These are phyloP conservation scores for Chimonanthus salicifolius DNA, from an alignment of 164 flowering plant genomes.

Conservation along the genomic window DNA sequence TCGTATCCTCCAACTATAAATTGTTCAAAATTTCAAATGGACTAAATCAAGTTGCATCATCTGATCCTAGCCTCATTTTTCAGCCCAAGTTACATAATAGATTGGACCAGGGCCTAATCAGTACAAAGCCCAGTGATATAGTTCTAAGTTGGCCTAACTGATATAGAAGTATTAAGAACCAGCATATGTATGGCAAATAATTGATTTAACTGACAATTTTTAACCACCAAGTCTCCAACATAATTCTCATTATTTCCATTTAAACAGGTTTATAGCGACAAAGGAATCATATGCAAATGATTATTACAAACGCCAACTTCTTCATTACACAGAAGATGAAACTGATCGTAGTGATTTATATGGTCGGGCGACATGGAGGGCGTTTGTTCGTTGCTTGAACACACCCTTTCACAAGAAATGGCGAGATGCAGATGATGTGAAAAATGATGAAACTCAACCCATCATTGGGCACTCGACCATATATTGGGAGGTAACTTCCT, in stretches of 20 bases:
- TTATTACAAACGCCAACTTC: constrained; percentile 29
- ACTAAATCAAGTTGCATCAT: not conserved
- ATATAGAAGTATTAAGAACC: too few species aligned
- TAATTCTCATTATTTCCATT: not conserved
- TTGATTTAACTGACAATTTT: not conserved
- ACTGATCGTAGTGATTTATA: constrained; percentile 25
- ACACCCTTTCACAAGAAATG: constrained; percentile 26
- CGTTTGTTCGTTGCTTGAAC: constrained; percentile 24
- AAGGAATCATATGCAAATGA: constrained; percentile 29
- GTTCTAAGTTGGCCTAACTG: too few species aligned
- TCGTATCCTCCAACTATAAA: too few species aligned
- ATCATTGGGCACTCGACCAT: constrained; percentile 19
- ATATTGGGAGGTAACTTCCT: constrained; percentile 8
- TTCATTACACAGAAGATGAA: constrained; percentile 22
- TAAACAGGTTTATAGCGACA: constrained; percentile 22
- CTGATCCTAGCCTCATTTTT: not conserved
- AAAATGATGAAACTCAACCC: constrained; percentile 21
- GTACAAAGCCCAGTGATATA: too few species aligned
- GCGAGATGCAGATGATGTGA: constrained; percentile 14
- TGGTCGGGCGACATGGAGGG: constrained; percentile 25
- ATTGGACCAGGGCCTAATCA: too few species aligned
- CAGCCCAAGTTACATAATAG: not conserved
- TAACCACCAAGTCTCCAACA: not conserved
- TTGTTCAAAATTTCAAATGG: too few species aligned
- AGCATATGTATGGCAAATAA: not conserved